A percentile compares a stretch with the other conserved stretches of the same genome.
Evolutionary conservation across 768 basidiomycete genomes (phyloP).

Genomic region (Russula ochroleuca): DNA sequence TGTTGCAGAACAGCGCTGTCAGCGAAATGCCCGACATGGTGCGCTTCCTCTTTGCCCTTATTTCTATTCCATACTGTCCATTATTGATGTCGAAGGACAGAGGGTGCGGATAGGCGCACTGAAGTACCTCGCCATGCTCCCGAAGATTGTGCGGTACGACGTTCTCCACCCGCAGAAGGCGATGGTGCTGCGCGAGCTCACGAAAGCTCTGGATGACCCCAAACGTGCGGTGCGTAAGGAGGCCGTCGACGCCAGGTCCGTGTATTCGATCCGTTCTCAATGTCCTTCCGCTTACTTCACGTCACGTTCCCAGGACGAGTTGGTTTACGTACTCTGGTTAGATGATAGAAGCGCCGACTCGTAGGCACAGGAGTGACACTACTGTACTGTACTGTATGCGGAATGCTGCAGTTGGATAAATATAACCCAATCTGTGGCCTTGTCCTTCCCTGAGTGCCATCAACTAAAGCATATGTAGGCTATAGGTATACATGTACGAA

Average conservation of each 20-base stretch:
- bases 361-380: background rate
- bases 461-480: conserved; percentile 18
- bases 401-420: background rate
- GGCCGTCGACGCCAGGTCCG: conserved; percentile 75
- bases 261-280: background rate
- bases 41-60: conserved; percentile 28
- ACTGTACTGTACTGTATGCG: background rate
- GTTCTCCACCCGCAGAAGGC: conserved; percentile 77
- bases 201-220: conserved; percentile 82
- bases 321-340: conserved; percentile 26
- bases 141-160: conserved; percentile 74
- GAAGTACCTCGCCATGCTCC: conserved; percentile 66
- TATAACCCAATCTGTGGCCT: background rate
- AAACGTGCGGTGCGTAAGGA: conserved; percentile 77
- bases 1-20: conserved; percentile 61
- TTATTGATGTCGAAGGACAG: conserved; percentile 39
- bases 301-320: conserved; percentile 7
- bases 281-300: background rate
- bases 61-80: background rate
- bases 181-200: conserved; percentile 68
- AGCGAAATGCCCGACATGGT: conserved; percentile 55
- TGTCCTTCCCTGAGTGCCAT: background rate
- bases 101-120: conserved; percentile 73
- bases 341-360: background rate
- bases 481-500: conserved; percentile 24